These are phyloP conservation scores for Starmerella floris DNA, from an alignment of 805 yeast genomes.

Conservation along the genomic window DNA sequence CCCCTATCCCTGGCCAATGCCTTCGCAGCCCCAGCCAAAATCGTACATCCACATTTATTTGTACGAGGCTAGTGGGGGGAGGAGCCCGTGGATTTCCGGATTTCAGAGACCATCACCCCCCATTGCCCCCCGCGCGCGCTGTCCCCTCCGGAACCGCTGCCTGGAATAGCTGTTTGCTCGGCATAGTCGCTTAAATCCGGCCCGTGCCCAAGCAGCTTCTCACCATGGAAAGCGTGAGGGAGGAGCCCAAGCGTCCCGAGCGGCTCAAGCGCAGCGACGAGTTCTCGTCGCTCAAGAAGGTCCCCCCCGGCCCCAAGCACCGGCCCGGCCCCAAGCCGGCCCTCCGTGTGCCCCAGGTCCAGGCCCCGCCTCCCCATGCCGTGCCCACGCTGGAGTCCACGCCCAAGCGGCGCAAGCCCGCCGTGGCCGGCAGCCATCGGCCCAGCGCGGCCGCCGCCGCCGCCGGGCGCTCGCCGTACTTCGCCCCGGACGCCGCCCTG, in stretches of 20 bases:
- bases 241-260: not conserved
- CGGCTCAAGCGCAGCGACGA: not conserved
- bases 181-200: no score
- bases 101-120: not conserved
- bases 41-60: no score
- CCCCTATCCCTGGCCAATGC: no score
- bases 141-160: not conserved
- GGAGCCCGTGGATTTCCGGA: not conserved
- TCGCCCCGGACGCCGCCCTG: no score
- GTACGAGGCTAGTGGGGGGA: not conserved
- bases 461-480: no score
- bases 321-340: not conserved
- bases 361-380: not conserved
- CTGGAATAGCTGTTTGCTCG: no score
- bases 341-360: not conserved
- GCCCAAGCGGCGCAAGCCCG: not conserved
- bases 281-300: not conserved
- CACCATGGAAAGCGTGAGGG: not conserved
- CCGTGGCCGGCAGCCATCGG: not conserved
- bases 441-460: not conserved
- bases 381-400: not conserved
- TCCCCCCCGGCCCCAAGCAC: not conserved
- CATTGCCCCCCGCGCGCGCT: not conserved
- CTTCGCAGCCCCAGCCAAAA: no score
- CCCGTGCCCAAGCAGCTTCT: not conserved